Conservation (phyloP, 192 early-diverging fungal genomes). For the Kickxella alabastrina region DNA sequence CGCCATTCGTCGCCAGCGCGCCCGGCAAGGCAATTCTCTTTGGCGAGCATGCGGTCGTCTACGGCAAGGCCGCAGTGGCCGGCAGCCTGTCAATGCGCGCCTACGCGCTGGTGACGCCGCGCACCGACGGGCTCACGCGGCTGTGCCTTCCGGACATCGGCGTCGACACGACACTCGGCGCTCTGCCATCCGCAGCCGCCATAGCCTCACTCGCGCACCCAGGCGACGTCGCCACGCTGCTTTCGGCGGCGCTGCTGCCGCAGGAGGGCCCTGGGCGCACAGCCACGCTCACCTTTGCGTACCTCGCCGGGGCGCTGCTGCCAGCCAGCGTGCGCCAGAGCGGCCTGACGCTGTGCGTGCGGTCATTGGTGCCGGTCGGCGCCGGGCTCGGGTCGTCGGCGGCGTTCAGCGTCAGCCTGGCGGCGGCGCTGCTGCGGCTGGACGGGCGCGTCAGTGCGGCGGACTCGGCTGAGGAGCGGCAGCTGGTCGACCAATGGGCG, state of each 20-base stretch:
- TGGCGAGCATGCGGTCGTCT: slow-evolving; percentile 97
- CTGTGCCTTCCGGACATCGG: slow-evolving; percentile 64
- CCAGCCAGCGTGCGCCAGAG: not conserved
- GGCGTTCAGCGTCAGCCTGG: slow-evolving; percentile 74
- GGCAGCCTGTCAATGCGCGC: slow-evolving; percentile 75
- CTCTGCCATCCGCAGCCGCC: slow-evolving; percentile 9
- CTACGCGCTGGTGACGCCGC: slow-evolving; percentile 59
- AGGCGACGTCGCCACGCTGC: not conserved
- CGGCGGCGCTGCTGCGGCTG: slow-evolving; percentile 70
- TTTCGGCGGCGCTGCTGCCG: not conserved
- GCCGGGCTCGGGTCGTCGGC: slow-evolving; percentile 97
- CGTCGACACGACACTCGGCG: slow-evolving; percentile 25
- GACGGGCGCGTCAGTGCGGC: slow-evolving; percentile 37
- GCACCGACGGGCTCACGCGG: slow-evolving; percentile 45
- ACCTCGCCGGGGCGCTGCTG: slow-evolving; percentile 54
- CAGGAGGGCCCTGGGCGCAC: slow-evolving; percentile 32
- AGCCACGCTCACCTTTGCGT: slow-evolving; percentile 66
- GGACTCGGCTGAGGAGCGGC: slow-evolving; percentile 14
- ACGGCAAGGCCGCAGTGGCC: slow-evolving; percentile 83
- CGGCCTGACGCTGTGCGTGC: slow-evolving; percentile 60
- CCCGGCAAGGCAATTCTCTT: slow-evolving; percentile 98
- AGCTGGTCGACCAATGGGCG: slow-evolving; percentile 84
- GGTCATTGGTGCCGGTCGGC: slow-evolving; percentile 82
- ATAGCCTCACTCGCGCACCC: slow-evolving; percentile 25
- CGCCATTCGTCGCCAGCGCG: slow-evolving; percentile 65